Percentiles rank a stretch among this genome's conserved stretches.
phyloP scores from a whole-genome alignment of 768 basidiomycete species.

The Russula lepida region DNA sequence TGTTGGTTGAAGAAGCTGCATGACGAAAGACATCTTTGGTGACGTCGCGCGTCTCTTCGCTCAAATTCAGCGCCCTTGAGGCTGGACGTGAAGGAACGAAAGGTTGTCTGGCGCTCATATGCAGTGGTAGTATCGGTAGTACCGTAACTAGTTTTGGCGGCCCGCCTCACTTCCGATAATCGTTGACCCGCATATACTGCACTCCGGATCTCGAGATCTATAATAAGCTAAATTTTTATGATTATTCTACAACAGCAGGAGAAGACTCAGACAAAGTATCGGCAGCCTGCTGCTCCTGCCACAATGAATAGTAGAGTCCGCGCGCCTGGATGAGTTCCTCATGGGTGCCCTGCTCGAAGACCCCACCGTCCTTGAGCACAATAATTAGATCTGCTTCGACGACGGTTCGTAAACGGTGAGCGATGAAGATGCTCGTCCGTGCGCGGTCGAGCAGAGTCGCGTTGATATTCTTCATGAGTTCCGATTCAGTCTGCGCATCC shows the following conservation, averaged over 20 bases:
- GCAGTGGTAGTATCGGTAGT: not conserved
- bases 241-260: constrained; percentile 11
- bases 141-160: not conserved
- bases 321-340: constrained; percentile 66
- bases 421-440: constrained; percentile 94
- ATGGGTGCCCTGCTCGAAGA: constrained; percentile 91
- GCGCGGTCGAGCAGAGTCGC: constrained; percentile 61
- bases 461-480: constrained; percentile 93
- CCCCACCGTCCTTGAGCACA: constrained; percentile 82
- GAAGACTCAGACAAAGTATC: constrained; percentile 17
- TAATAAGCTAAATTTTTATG: not conserved
- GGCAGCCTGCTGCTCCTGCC: constrained; percentile 67
- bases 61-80: not conserved
- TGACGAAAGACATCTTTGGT: not conserved
- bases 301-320: constrained; percentile 75
- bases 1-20: not conserved
- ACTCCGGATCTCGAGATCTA: not conserved
- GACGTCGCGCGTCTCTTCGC: not conserved
- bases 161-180: not conserved
- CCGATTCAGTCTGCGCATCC: constrained; percentile 90
- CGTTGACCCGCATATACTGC: too few relatives aligned
- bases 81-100: constrained; percentile 16
- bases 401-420: constrained; percentile 83
- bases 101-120: constrained; percentile 17
- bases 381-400: constrained; percentile 94